Evolutionary conservation across 495 filamentous ascomycete species (phyloP), one percentile per base, ranked within the genome.

Genomic region (Penicillium herquei): DNA sequence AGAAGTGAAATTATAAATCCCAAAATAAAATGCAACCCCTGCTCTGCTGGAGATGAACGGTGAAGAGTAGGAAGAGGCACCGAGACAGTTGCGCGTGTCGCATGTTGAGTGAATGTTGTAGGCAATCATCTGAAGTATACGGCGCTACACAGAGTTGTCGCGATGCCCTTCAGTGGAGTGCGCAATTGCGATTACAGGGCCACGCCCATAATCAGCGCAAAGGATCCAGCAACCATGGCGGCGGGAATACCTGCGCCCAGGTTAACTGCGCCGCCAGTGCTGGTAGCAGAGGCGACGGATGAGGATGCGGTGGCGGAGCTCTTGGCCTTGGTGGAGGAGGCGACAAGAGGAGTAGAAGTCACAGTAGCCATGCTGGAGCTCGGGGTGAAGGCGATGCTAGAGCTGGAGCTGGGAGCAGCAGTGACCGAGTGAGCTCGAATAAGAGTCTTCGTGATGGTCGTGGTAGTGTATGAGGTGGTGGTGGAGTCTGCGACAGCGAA

Each of bases 161-260:
- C 41, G 41, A 40, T 40, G 6, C 35, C 18, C 13, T 40, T 39
- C 11, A 30, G 35, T 32, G 43, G n/a, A 17, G 34, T 9, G 17
- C 35, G 35, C 40, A 49, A 35, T 21, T 37, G 54, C 52, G 53
- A 63, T 68, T 61, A 77, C 39, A 74, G 57, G 50, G 61, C 56
- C 41, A 51, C 58, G 51, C 70, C 74, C 66, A 77, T 42, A 57
- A 72, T 55, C 55, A 77, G 59, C 45, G 73, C 72, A 17, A 77
- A 52, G 26, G 70, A 75, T 37, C 74, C 72, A 1, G 71, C 71
- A 16, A 69, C 63, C 8, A 77, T 49, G 32, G 68, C 74, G 35
- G 68, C 61, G 4, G 70, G 65, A 55, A 77, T 58, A 57, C 61
- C 61, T 49, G 62, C 68, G 43, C 57, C 56, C 31, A 70, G 43